phyloP scores from a whole-genome alignment of 768 basidiomycete genomes.

The Mycena pura region DNA sequence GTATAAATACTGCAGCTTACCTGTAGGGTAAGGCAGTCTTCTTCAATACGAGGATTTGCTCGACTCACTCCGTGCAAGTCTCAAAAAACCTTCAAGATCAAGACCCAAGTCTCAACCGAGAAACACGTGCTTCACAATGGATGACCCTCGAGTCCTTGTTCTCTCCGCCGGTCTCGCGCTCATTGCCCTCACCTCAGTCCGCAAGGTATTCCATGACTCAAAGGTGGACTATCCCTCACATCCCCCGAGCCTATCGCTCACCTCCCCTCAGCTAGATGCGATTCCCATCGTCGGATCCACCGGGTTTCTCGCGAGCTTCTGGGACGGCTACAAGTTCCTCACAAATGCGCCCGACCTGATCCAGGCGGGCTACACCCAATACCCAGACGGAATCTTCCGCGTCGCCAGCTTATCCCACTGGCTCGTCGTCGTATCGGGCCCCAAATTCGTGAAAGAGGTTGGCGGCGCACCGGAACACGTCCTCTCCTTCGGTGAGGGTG shows the following conservation, averaged over 20 bases:
- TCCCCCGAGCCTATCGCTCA: background rate
- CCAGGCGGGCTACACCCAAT: conserved; percentile 11
- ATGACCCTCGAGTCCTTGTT: background rate
- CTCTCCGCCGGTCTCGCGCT: background rate
- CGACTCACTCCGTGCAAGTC: background rate
- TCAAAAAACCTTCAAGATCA: background rate
- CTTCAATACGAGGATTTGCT: background rate
- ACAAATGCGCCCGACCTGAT: background rate
- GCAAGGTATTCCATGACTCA: background rate
- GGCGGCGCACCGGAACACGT: conserved; percentile 45
- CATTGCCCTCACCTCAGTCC: background rate
- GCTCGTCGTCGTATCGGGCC: conserved; percentile 44
- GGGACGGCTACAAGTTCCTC: conserved; percentile 14
- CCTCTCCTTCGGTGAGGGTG: conserved; percentile 43
- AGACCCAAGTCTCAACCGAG: no score
- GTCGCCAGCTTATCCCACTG: conserved; percentile 33
- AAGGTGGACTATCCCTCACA: background rate
- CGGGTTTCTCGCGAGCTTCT: conserved; percentile 9
- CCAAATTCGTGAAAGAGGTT: conserved; percentile 46
- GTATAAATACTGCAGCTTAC: no score
- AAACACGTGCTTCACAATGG: background rate
- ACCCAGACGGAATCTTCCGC: conserved; percentile 17
- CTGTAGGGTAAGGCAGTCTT: background rate
- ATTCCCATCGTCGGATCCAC: conserved; percentile 18
- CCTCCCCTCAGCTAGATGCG: background rate